Percentiles rank a stretch among this genome's conserved stretches.
Conservation (phyloP, 169 alveolate species). For the Ichthyophthirius multifiliis region DNA sequence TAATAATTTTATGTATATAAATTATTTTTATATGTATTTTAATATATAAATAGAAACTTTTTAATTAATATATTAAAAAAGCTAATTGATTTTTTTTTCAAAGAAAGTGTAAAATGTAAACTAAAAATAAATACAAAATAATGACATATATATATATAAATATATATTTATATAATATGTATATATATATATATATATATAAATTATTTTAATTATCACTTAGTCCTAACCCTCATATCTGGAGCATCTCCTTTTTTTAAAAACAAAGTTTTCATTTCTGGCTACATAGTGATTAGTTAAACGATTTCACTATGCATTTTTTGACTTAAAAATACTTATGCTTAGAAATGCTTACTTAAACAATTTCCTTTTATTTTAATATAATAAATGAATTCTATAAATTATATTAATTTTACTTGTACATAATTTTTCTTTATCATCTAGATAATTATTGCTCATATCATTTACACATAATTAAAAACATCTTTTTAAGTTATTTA, state of each 20-base stretch:
- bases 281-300: neutral
- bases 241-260: neutral
- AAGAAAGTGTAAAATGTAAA: too few relatives aligned
- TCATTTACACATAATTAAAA: neutral
- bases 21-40: too few relatives aligned
- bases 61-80: too few relatives aligned
- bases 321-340: conserved; percentile 5
- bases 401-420: neutral
- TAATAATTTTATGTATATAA: too few relatives aligned
- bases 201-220: neutral
- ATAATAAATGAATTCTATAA: neutral
- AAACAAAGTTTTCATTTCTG: neutral
- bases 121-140: too few relatives aligned
- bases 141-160: too few relatives aligned
- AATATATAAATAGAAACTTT: too few relatives aligned
- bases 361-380: neutral
- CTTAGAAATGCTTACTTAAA: conserved; percentile 13
- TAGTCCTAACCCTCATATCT: neutral
- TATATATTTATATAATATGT: too few relatives aligned
- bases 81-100: too few relatives aligned
- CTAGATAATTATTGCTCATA: neutral
- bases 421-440: conserved; percentile 8
- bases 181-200: too few relatives aligned
- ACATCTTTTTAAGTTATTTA: neutral
- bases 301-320: neutral